phyloP scores from a whole-genome alignment of 257 asterid species.

The Petunia axillaris region DNA sequence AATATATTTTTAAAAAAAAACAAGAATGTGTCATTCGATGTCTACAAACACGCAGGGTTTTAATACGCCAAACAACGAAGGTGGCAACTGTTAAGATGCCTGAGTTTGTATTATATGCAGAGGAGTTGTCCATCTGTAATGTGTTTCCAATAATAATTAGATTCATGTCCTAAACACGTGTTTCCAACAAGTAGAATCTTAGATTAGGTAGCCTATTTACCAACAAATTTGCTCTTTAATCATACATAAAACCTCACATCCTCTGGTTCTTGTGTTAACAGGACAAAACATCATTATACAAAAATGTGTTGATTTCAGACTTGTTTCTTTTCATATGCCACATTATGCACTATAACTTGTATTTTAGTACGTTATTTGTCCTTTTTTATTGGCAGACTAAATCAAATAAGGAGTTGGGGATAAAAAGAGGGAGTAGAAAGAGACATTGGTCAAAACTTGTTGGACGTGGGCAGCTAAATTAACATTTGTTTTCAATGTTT shows the following conservation, averaged over 20 bases:
- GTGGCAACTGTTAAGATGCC: not conserved
- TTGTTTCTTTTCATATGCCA: not conserved
- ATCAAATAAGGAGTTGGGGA: not conserved
- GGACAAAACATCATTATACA: conserved; percentile 23
- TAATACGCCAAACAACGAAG: not conserved
- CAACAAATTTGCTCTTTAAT: conserved; percentile 13
- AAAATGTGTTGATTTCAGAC: conserved; percentile 17
- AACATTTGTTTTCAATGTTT: no score
- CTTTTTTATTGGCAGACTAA: not conserved
- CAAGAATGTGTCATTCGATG: not conserved
- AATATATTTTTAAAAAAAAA: no score
- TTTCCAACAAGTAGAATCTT: conserved; percentile 19
- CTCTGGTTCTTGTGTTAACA: not conserved
- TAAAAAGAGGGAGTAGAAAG: not conserved
- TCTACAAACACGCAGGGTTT: not conserved
- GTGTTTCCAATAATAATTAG: conserved; percentile 15
- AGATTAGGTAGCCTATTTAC: conserved; percentile 24
- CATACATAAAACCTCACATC: not conserved
- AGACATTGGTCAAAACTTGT: not conserved
- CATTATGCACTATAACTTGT: not conserved
- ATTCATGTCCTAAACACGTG: conserved; percentile 25
- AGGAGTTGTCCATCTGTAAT: conserved; percentile 5
- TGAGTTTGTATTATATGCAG: not conserved
- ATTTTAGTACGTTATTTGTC: not conserved
- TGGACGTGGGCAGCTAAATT: not conserved